Base-by-base conservation (phyloP, 257 asterid species). In the Cinchona pubescens region DNA sequence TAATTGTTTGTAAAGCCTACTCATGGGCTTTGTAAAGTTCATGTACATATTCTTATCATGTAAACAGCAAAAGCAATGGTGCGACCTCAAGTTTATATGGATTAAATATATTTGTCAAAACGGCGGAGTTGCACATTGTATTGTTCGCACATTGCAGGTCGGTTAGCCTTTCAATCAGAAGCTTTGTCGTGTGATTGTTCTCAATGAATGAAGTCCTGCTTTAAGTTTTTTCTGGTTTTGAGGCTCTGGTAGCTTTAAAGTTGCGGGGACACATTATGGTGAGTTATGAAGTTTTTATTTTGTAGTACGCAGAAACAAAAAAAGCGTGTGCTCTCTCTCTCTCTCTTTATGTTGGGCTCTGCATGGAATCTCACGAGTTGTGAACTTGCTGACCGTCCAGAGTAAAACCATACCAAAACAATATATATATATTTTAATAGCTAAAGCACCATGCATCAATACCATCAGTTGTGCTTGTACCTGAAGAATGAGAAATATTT, bases 1-100 rank as follows among this genome's bases (percentile, higher is more conserved):
- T n/a, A n/a, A n/a, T n/a, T 84, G 92, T 86, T 79, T 78, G 79
- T 76, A 79, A 70, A 77, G 83, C 78, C 79, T 81, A 51, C 75
- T 55, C 71, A 59, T 65, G 72, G 83, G 83, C 82, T 78, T 34
- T 89, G 93, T 85, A 91, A 88, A 89, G 86, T 82, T 78, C 25
- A 84, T 88, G 90, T 89, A 88, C 68, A 84, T 82, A 85, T 58
- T 70, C 56, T 71, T 53, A 76, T 73, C 78, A 63, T 75, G 81
- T 81, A 78, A 72, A 67, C 82, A 79, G 75, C 73, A 13, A 56
- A 61, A 84, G 79, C 77, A 79, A 75, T 78, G 74, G 45, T 63
- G n/a, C 46, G 10, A 70, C 73, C 62, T 69, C 37, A 72, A 79
- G 75, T 81, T 77, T 79, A n/a, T n/a, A 25, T 69, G 32, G 40